A percentile compares a stretch with the other conserved stretches of the same genome.
Conservation (phyloP, 208 protist species). For the Strigomonas culicis region DNA sequence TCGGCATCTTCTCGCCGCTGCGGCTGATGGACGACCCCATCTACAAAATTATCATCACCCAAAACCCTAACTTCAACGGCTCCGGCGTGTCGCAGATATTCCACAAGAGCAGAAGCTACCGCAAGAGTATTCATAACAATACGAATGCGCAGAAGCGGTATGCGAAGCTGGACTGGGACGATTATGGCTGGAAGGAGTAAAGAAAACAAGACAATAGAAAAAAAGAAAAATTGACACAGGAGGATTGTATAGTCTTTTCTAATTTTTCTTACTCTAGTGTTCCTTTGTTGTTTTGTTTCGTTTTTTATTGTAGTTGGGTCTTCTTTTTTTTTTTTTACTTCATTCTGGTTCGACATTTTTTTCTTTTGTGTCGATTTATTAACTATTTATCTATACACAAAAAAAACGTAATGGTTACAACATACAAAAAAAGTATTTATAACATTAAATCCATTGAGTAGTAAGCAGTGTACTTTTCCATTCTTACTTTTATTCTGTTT, state of each 20-base stretch:
- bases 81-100: too few relatives aligned
- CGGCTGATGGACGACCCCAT: too few relatives aligned
- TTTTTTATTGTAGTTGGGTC: not conserved
- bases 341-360: not conserved
- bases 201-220: too few relatives aligned
- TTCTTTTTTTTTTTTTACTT: conserved; percentile 6
- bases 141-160: too few relatives aligned
- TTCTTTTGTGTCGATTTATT: not conserved
- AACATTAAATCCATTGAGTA: not conserved
- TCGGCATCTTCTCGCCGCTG: too few relatives aligned
- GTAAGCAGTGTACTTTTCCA: not conserved
- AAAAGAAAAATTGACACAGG: conserved; percentile 9
- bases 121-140: too few relatives aligned
- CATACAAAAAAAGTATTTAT: not conserved
- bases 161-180: too few relatives aligned
- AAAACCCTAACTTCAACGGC: too few relatives aligned
- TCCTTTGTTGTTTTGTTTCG: not conserved
- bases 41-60: too few relatives aligned
- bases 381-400: not conserved
- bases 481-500: not conserved
- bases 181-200: not conserved
- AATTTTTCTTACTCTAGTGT: conserved; percentile 2
- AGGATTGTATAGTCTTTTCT: not conserved
- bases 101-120: too few relatives aligned
- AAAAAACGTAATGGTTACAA: not conserved